Conservation (phyloP, 73 alveolate genomes). For the Paramecium tetraurelia region DNA sequence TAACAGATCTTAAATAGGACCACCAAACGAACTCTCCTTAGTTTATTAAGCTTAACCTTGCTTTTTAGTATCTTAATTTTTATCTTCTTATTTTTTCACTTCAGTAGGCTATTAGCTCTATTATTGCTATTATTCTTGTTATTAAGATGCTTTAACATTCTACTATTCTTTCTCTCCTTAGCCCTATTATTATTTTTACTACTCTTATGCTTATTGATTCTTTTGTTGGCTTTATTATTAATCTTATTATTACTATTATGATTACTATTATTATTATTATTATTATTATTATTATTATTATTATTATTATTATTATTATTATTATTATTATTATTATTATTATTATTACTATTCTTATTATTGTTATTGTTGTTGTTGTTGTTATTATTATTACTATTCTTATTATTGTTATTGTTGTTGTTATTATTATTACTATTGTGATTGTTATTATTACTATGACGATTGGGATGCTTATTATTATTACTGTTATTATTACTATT, state of each 20-base stretch:
- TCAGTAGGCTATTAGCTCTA: not conserved
- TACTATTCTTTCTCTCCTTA: not conserved
- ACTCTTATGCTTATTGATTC: not conserved
- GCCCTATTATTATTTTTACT: not conserved
- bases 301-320: not conserved
- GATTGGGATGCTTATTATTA: too few relatives aligned
- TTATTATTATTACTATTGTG: too few relatives aligned
- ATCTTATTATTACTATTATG: not conserved
- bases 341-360: not conserved
- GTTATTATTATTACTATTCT: too few relatives aligned
- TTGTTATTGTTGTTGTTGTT: too few relatives aligned
- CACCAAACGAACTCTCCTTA: not conserved
- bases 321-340: not conserved
- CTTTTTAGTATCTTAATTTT: not conserved
- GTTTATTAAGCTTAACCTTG: not conserved
- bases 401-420: too few relatives aligned
- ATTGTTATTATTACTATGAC: too few relatives aligned
- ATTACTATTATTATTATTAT: not conserved
- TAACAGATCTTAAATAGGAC: not conserved
- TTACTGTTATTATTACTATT: too few relatives aligned
- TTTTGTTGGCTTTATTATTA: not conserved
- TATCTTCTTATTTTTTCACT: not conserved
- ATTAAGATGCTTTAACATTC: not conserved
- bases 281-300: not conserved
- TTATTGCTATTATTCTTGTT: not conserved